Evolutionary conservation across 1,284 basidiomycete genomes (phyloP).

Genomic region (Apiotrichum mycotoxinovorans): DNA sequence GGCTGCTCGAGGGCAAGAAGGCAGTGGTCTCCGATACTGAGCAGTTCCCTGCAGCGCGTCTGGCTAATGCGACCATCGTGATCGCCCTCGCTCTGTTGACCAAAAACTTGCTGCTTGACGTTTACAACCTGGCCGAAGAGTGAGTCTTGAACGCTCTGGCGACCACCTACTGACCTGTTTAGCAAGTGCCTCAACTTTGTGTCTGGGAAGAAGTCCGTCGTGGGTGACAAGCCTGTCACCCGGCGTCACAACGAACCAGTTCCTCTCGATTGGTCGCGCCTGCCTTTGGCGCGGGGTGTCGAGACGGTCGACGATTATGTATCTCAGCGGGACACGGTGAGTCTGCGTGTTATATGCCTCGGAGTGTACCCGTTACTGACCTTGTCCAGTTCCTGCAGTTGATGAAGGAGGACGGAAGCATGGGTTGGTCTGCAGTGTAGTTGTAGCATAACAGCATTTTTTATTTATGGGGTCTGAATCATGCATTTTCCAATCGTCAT

Average conservation of each 20-base stretch:
- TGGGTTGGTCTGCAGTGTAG: constrained; percentile 16
- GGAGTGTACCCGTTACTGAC: not conserved
- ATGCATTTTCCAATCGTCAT: constrained; percentile 8
- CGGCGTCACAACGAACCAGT: constrained; percentile 39
- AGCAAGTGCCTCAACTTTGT: constrained; percentile 79
- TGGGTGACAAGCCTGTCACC: constrained; percentile 73
- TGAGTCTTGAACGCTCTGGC: constrained; percentile 51
- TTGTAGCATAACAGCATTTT: not conserved
- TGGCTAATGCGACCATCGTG: constrained; percentile 60
- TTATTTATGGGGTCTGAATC: not conserved
- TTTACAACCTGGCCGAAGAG: constrained; percentile 85
- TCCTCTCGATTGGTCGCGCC: constrained; percentile 29
- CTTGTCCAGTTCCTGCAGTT: constrained; percentile 25
- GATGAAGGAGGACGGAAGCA: constrained; percentile 35
- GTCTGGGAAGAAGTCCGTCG: constrained; percentile 74
- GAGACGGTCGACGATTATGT: constrained; percentile 39
- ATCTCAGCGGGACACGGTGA: constrained; percentile 38
- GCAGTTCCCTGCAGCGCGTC: constrained; percentile 23
- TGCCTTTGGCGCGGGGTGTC: constrained; percentile 33
- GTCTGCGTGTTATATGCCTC: constrained; percentile 7
- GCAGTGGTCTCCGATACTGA: constrained; percentile 32
- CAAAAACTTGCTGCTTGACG: constrained; percentile 72
- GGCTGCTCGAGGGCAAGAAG: constrained; percentile 22
- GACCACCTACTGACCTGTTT: constrained; percentile 2
- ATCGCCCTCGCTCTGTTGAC: constrained; percentile 76